Evolutionary conservation across 257 asterid genomes (phyloP), one percentile per base, ranked within the genome.

Genomic region (Scutellaria galericulata): DNA sequence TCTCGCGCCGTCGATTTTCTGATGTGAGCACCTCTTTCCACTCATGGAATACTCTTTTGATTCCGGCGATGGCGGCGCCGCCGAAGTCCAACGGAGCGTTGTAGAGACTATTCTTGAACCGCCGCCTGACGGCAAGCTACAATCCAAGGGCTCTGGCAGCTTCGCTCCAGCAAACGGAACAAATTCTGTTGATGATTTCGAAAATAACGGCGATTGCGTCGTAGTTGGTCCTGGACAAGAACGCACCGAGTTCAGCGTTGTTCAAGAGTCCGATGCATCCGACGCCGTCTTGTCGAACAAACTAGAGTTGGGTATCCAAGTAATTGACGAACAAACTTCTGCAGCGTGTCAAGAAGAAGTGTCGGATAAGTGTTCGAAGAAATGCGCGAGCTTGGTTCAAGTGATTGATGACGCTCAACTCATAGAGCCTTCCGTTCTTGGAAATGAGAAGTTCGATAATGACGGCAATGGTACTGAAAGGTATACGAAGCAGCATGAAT

Each of bases 341-440:
- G 54, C 46, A 14, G 41, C 42, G 53, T 15, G 75, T 9, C 58
- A 41, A 41, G 83, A 81, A 67, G 57, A 20, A 51, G 70, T 51
- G 82, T 75, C 24, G 40, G 54, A 37, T 5, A 48, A 37, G 66
- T 83, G 89, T 75, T 76, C 80, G 81, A 41, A 18, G 78, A 74
- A 78, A 77, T 86, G 85, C 81, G 72, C 76, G 40, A 11, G 40
- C 11, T 70, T 75, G 67, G 40, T 75, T 63, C 73, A 64, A 72
- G 66, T 60, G 61, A 22, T 45, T 40, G 86, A 80, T 35, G 80
- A 74, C 44, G 60, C 82, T 11, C 79, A 76, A 31, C 31, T 56
- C 62, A 12, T n/a, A 9, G 60, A 37, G n/a, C 22, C 53, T 44
- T 65, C 75, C 40, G 42, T 71, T 50, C 37, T 61, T 18, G 79